Conservation (phyloP, 176 grass and related monocot species). For the Oryza glumipatula region DNA sequence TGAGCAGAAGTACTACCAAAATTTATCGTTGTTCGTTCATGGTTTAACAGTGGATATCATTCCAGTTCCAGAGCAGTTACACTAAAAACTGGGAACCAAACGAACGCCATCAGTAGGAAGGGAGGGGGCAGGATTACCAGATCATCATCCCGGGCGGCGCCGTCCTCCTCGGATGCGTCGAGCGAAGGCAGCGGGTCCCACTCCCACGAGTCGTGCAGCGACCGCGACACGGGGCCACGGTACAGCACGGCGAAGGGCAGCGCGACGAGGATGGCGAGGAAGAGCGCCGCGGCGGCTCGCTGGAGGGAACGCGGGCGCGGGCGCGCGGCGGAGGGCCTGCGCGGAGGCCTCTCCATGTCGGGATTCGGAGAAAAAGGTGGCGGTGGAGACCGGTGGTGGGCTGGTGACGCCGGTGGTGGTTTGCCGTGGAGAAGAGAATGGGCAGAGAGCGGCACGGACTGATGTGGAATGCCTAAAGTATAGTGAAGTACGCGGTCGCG, state of each 20-base stretch:
- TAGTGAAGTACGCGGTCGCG: too few relatives aligned
- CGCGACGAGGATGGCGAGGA: conserved; percentile 43
- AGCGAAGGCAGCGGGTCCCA: conserved; percentile 29
- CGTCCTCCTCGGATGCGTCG: conserved; percentile 10
- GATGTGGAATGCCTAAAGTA: too few relatives aligned
- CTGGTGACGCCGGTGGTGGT: not conserved
- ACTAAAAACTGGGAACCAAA: not conserved
- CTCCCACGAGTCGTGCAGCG: conserved; percentile 17
- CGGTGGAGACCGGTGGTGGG: not conserved
- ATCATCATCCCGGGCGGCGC: not conserved
- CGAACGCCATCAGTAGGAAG: not conserved
- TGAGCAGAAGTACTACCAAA: too few relatives aligned
- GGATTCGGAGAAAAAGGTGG: not conserved
- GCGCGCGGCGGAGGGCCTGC: not conserved
- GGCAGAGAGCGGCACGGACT: too few relatives aligned
- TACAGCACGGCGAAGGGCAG: conserved; percentile 51
- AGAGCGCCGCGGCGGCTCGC: conserved; percentile 5
- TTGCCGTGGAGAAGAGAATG: not conserved
- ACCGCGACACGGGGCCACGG: conserved; percentile 37
- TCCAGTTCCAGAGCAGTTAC: not conserved
- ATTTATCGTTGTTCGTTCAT: not conserved
- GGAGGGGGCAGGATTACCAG: not conserved
- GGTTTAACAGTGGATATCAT: not conserved
- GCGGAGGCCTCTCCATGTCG: conserved; percentile 29
- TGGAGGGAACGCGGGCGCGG: not conserved